Evolutionary conservation across 495 filamentous ascomycete genomes (phyloP), one percentile per base, ranked within the genome.

Genomic region (Glutinoglossum americanum): DNA sequence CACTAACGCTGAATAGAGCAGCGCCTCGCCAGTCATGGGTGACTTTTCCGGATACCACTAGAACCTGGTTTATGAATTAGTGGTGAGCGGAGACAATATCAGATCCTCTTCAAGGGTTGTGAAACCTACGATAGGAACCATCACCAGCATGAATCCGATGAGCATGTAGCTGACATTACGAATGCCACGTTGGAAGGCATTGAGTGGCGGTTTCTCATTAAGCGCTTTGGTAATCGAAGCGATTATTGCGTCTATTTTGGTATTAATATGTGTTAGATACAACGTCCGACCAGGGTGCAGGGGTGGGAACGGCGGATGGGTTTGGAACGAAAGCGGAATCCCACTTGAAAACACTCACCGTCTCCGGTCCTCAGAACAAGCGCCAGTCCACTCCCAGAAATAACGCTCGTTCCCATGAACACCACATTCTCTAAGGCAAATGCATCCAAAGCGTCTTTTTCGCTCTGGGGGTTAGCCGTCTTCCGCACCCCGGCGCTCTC

Each of bases 401-500:
- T 26, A 10, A 44, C 55, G 15, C 32, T 57, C 4, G 55, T 57
- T 5, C 55, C 55, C 30, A 44, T 37, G 26, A 57, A 57, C 27
- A 57, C 13, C 13, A 57, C 37, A 44, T 57, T 57, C 55, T 57
- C 55, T n/a, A 57, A 9, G 4, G 33, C 55, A 44, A 57, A 57
- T 17, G 23, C 19, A 45, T 45, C 41, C n/a, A 45, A n/a, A 0
- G 17, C 17, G n/a, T 45, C 41, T n/a, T 45, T 45, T n/a, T 45
- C 41, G n/a, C 17, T 23, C 19, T 10, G 41, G 1, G 17, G 17
- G 4, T 21, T 13, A 1, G 17, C 41, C 19, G 41, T 45, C 41
- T 45, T 45, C 13, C 41, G 19, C 17, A 45, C 41, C 5, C 17
- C 17, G 1, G 19, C 17, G 41, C 41, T 45, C 41, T 45, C 41